Conservation (phyloP, 306 rosid species). For the Gastrolobium bilobum region DNA sequence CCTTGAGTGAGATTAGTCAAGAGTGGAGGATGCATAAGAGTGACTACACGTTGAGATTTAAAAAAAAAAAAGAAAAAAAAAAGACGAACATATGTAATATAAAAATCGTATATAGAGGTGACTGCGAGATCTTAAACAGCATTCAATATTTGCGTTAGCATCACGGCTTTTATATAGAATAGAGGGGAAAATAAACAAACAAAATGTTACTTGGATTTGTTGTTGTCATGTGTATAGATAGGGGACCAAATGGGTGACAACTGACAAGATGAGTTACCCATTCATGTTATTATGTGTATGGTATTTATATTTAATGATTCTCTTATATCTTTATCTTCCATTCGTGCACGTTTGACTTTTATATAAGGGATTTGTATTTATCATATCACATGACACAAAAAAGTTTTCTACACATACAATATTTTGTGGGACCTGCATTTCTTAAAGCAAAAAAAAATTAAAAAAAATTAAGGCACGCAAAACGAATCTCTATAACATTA, state of each 20-base stretch:
- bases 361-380: too few relatives aligned
- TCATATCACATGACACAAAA: too few relatives aligned
- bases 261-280: neutral
- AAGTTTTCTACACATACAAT: too few relatives aligned
- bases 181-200: neutral
- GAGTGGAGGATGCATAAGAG: neutral
- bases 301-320: neutral
- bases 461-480: too few relatives aligned
- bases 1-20: neutral
- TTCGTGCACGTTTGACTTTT: neutral
- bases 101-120: too few relatives aligned
- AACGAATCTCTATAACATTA: too few relatives aligned
- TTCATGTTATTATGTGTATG: neutral
- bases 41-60: neutral
- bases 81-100: neutral
- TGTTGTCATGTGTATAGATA: slow-evolving; percentile 18
- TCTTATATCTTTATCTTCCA: neutral
- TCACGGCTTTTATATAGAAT: neutral
- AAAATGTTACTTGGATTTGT: slow-evolving; percentile 12
- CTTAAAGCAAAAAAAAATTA: too few relatives aligned
- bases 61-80: too few relatives aligned
- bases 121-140: too few relatives aligned
- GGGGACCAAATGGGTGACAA: slow-evolving; percentile 39
- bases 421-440: too few relatives aligned
- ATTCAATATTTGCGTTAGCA: too few relatives aligned